Conservation (phyloP, 371 early-diverging fungal species). For the Apophysomyces sp. region DNA sequence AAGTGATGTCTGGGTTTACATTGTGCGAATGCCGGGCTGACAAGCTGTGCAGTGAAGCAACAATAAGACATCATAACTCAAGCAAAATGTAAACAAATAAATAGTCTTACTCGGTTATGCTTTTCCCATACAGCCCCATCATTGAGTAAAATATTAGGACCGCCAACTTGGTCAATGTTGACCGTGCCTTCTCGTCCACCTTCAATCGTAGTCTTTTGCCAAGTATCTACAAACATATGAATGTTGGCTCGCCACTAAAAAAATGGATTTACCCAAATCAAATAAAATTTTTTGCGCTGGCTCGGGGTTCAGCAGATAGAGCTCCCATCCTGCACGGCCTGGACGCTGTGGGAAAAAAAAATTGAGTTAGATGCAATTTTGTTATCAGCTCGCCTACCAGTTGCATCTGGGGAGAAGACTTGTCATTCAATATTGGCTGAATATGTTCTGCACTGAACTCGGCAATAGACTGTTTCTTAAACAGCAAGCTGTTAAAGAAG, state of each 20-base stretch:
- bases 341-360: neutral
- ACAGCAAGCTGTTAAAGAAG: neutral
- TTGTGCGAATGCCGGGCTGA: slow-evolving; percentile 36
- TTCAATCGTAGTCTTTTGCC: neutral
- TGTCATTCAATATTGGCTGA: neutral
- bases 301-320: neutral
- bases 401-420: neutral
- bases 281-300: neutral
- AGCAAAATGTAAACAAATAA: neutral
- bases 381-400: neutral
- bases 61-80: neutral
- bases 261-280: neutral
- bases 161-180: neutral
- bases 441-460: neutral
- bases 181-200: neutral
- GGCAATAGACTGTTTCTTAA: neutral
- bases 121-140: neutral
- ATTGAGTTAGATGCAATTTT: neutral
- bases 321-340: neutral
- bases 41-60: slow-evolving; percentile 15
- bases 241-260: neutral
- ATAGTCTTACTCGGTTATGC: neutral
- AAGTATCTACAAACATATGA: neutral
- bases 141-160: neutral
- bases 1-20: slow-evolving; percentile 33